Evolutionary conservation across 176 grass and related monocot genomes (phyloP).

Genomic region (Carex cristatella): DNA sequence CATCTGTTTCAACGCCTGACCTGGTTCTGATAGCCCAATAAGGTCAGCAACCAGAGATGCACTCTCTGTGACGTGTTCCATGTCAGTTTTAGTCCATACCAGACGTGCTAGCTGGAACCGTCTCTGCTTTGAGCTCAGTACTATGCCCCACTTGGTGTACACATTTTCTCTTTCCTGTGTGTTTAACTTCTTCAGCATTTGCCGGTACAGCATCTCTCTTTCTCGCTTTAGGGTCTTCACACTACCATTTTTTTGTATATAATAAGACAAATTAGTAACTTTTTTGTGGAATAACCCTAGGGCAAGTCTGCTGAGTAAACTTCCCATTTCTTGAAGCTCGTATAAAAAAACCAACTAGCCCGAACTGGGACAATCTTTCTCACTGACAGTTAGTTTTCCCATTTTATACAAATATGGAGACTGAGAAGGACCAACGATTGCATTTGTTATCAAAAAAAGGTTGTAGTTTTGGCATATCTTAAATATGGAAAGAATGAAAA

Average conservation of each 20-base stretch:
- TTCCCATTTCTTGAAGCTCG: neutral
- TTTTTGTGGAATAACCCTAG: neutral
- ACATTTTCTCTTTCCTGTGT: constrained; percentile 54
- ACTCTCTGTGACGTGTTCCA: constrained; percentile 73
- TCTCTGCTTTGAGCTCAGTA: constrained; percentile 61
- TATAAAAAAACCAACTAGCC: neutral
- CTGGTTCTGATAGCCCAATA: constrained; percentile 44
- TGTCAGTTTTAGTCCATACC: constrained; percentile 60
- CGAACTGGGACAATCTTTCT: neutral
- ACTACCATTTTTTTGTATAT: constrained; percentile 29
- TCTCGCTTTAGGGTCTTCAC: constrained; percentile 56
- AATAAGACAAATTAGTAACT: neutral
- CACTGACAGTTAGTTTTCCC: neutral
- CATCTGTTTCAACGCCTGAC: constrained; percentile 73
- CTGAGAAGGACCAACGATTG: neutral
- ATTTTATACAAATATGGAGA: neutral
- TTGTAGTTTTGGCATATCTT: neutral
- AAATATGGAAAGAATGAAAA: neutral
- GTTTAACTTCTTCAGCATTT: constrained; percentile 61
- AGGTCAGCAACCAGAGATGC: constrained; percentile 56
- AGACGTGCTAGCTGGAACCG: constrained; percentile 52
- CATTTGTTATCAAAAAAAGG: neutral
- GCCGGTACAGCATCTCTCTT: constrained; percentile 73
- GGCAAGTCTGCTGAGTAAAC: neutral
- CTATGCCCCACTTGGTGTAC: constrained; percentile 65